Evolutionary conservation across 2,329 filamentous ascomycete genomes (phyloP).

Genomic region (Hymenoscyphus repandus): DNA sequence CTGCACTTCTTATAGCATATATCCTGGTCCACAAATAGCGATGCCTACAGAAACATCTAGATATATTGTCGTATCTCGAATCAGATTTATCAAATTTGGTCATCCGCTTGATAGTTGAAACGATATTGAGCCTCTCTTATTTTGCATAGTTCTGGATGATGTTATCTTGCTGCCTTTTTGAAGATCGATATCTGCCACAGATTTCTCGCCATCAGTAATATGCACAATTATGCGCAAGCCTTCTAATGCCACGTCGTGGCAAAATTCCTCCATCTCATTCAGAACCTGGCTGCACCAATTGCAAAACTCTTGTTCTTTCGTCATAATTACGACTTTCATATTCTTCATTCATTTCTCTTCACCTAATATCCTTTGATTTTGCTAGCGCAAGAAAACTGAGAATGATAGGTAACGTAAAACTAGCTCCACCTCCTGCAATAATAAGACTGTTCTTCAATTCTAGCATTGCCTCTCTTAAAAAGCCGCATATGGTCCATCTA

Average conservation of each 20-base stretch:
- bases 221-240: background rate
- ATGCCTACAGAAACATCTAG: background rate
- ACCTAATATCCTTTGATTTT: background rate
- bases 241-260: background rate
- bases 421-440: constrained; percentile 13
- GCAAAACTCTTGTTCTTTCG: background rate
- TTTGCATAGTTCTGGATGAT: background rate
- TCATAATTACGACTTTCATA: background rate
- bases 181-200: background rate
- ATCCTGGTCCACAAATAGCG: background rate
- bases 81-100: background rate
- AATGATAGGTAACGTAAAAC: constrained; percentile 11
- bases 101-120: background rate
- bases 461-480: constrained; percentile 1
- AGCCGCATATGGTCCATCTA: constrained; percentile 17
- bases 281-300: background rate
- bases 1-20: background rate
- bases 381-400: background rate
- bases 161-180: background rate
- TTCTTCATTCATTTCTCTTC: background rate
- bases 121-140: background rate
- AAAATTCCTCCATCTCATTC: background rate
- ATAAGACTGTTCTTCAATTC: constrained; percentile 8
- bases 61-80: background rate
- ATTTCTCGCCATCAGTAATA: background rate